Conservation (phyloP, 257 asterid genomes). For the Solanum sitiens region DNA sequence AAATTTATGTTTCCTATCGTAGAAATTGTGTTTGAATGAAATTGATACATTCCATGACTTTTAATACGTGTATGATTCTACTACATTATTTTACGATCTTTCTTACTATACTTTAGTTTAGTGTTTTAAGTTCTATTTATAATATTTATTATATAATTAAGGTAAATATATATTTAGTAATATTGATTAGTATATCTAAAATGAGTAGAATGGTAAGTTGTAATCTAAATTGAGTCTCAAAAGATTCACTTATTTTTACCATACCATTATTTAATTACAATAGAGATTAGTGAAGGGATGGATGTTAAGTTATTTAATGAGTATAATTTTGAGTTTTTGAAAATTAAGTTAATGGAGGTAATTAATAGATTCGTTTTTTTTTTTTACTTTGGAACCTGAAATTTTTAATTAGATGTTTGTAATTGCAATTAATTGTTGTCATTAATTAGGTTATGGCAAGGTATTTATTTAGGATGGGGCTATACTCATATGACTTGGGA, state of each 20-base stretch:
- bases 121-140: not conserved
- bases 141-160: not conserved
- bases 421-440: not conserved
- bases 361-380: not conserved
- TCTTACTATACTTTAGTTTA: not conserved
- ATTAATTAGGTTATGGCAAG: not conserved
- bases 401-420: not conserved
- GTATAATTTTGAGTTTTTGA: not conserved
- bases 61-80: too few relatives aligned
- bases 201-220: not conserved
- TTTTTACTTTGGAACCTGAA: not conserved
- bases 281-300: not conserved
- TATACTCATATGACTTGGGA: not conserved
- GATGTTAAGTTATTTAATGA: not conserved
- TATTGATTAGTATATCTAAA: not conserved
- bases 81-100: not conserved
- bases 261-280: not conserved
- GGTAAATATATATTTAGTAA: not conserved
- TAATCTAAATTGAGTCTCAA: not conserved
- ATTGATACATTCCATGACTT: not conserved
- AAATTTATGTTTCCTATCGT: too few relatives aligned
- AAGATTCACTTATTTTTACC: not conserved
- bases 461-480: not conserved
- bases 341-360: not conserved
- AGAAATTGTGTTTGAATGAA: not conserved